Evolutionary conservation across 345 rosid species (phyloP).

Genomic region (Eucalyptus sp.): DNA sequence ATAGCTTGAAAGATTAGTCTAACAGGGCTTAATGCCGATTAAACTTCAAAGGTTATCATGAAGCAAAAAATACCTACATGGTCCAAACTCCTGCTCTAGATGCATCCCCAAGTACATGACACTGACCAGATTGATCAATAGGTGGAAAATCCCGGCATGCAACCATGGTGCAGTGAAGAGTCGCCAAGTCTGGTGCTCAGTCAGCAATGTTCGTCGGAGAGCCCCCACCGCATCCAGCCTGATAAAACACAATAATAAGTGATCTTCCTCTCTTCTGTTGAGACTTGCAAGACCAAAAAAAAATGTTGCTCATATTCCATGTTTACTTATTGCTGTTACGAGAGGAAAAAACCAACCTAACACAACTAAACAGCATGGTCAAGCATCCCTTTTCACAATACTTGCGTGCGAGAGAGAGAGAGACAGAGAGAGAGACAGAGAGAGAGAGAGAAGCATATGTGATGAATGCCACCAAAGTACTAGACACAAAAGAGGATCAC

Average conservation of each 20-base stretch:
- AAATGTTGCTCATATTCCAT: neutral
- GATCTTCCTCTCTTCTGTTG: neutral
- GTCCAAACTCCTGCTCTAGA: constrained; percentile 78
- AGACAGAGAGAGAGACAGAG: neutral
- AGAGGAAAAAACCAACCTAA: neutral
- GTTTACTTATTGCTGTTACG: neutral
- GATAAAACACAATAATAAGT: neutral
- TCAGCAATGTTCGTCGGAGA: constrained; percentile 32
- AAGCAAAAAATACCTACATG: constrained; percentile 21
- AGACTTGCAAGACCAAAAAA: neutral
- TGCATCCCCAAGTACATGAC: constrained; percentile 57
- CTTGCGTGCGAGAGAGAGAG: neutral
- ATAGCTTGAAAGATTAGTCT: neutral
- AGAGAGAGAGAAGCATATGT: neutral
- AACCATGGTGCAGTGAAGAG: constrained; percentile 58
- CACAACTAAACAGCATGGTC: neutral
- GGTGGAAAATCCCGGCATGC: constrained; percentile 76
- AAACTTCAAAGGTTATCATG: neutral
- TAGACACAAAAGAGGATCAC: neutral
- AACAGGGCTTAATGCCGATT: neutral
- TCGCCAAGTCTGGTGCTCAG: constrained; percentile 59
- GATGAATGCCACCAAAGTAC: neutral
- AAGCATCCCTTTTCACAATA: neutral
- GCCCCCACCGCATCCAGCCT: constrained; percentile 79
- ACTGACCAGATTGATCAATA: constrained; percentile 54